Evolutionary conservation across 345 rosid genomes (phyloP).

Genomic region (Citrus australasica): DNA sequence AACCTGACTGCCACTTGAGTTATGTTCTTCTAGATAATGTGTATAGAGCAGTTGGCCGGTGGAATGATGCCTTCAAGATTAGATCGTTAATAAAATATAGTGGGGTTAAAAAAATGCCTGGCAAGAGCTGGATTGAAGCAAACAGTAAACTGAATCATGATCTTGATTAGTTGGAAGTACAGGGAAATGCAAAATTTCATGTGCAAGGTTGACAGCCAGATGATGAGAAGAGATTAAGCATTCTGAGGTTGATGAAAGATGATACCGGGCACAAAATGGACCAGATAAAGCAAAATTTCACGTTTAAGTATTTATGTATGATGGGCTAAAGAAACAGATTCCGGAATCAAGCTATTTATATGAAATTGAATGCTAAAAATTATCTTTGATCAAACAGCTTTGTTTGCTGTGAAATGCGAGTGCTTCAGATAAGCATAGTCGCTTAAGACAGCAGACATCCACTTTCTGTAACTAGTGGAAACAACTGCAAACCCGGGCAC

Average conservation of each 20-base stretch:
- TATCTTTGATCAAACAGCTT: slow-evolving; percentile 7
- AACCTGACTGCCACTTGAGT: slow-evolving; percentile 71
- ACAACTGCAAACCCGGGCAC: background rate
- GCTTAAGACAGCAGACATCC: background rate
- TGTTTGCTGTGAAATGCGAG: background rate
- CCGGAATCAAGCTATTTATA: background rate
- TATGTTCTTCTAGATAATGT: slow-evolving; percentile 75
- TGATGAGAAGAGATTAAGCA: slow-evolving; percentile 20
- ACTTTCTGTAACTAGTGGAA: background rate
- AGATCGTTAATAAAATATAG: slow-evolving; percentile 64
- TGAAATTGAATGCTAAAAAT: background rate
- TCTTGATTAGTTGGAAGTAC: background rate
- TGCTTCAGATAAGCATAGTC: background rate
- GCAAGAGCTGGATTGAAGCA: slow-evolving; percentile 63
- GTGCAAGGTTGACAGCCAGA: background rate
- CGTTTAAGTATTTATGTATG: background rate
- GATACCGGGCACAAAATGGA: slow-evolving; percentile 36
- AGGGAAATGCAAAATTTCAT: background rate
- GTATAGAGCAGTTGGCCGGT: slow-evolving; percentile 65
- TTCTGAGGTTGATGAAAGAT: slow-evolving; percentile 57
- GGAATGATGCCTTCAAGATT: slow-evolving; percentile 71
- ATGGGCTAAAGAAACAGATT: background rate
- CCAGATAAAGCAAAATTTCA: background rate
- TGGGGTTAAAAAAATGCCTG: slow-evolving; percentile 60
- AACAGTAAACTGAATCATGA: slow-evolving; percentile 2